Conservation (phyloP, 2,329 filamentous ascomycete species). For the Trichophyton verrucosum region DNA sequence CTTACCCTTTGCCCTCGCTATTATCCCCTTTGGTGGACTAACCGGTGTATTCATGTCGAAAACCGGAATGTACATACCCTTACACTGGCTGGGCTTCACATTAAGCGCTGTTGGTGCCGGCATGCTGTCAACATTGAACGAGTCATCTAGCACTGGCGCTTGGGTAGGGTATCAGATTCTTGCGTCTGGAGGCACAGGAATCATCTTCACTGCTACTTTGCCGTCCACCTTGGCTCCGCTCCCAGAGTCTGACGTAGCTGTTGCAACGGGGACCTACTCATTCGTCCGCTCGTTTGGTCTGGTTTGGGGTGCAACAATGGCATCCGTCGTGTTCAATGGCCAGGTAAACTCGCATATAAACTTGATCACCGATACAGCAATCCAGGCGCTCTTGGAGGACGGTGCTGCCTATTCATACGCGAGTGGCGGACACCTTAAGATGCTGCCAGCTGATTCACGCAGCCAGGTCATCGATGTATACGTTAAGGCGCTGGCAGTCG, state of each 20-base stretch:
- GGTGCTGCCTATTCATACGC: constrained; percentile 7
- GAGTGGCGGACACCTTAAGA: neutral
- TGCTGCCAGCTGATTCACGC: neutral
- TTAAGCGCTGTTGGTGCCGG: constrained; percentile 34
- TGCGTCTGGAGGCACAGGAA: constrained; percentile 31
- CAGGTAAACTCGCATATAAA: constrained; percentile 13
- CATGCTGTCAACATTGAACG: constrained; percentile 30
- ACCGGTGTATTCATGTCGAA: constrained; percentile 20
- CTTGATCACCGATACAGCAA: neutral
- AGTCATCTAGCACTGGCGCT: constrained; percentile 23
- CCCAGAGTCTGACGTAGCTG: constrained; percentile 19
- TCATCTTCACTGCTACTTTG: constrained; percentile 32
- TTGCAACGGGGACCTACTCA: constrained; percentile 18
- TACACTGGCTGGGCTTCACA: constrained; percentile 29
- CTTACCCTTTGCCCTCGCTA: constrained; percentile 10
- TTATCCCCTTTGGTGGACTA: constrained; percentile 16
- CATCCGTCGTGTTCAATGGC: constrained; percentile 24
- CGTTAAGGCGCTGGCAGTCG: neutral
- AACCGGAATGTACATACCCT: constrained; percentile 18
- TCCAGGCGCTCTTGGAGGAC: neutral
- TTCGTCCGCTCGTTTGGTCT: constrained; percentile 23
- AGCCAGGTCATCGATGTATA: neutral
- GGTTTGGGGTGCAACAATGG: constrained; percentile 23
- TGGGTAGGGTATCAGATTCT: constrained; percentile 37
- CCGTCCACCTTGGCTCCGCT: constrained; percentile 34